Evolutionary conservation across 2,329 filamentous ascomycete species (phyloP).

Genomic region (Colletotrichum sp.): DNA sequence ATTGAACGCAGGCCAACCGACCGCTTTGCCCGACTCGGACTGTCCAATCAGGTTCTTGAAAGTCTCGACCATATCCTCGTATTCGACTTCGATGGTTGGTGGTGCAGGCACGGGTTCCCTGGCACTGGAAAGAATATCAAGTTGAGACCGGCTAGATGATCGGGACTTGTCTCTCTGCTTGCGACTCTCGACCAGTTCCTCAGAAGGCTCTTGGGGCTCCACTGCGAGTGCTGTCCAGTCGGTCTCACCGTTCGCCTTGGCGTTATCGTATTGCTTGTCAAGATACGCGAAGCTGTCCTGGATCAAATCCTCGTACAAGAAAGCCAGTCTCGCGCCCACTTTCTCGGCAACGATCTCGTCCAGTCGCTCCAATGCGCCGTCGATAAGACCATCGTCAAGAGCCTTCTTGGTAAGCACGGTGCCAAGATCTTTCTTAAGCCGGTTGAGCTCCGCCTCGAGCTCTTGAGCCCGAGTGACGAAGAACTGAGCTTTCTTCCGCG

Average conservation of each 20-base stretch:
- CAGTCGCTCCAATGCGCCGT: slow-evolving; percentile 37
- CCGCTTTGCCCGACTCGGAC: slow-evolving; percentile 28
- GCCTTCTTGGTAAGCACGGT: slow-evolving; percentile 47
- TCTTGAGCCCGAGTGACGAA: slow-evolving; percentile 37
- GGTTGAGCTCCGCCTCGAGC: slow-evolving; percentile 41
- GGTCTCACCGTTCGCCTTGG: slow-evolving; percentile 16
- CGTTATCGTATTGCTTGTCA: slow-evolving; percentile 28
- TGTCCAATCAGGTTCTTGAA: slow-evolving; percentile 33
- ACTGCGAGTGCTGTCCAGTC: slow-evolving; percentile 23
- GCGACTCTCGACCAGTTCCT: slow-evolving; percentile 35
- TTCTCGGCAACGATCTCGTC: slow-evolving; percentile 42
- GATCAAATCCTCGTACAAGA: slow-evolving; percentile 48
- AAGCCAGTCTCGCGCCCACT: slow-evolving; percentile 42
- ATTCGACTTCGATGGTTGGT: background rate
- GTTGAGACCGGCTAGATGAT: slow-evolving; percentile 36
- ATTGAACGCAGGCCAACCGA: slow-evolving; percentile 42
- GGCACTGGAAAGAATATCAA: slow-evolving; percentile 28
- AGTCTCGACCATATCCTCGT: slow-evolving; percentile 36
- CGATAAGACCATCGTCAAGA: slow-evolving; percentile 41
- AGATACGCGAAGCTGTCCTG: slow-evolving; percentile 40
- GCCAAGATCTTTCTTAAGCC: slow-evolving; percentile 42
- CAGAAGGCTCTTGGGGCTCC: slow-evolving; percentile 21
- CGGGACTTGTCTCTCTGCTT: slow-evolving; percentile 50
- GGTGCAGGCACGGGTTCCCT: rapidly evolving
- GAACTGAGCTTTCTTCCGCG: slow-evolving; percentile 41